Evolutionary conservation across 2,329 filamentous ascomycete genomes (phyloP).

Genomic region (Fusarium gaditjirri): DNA sequence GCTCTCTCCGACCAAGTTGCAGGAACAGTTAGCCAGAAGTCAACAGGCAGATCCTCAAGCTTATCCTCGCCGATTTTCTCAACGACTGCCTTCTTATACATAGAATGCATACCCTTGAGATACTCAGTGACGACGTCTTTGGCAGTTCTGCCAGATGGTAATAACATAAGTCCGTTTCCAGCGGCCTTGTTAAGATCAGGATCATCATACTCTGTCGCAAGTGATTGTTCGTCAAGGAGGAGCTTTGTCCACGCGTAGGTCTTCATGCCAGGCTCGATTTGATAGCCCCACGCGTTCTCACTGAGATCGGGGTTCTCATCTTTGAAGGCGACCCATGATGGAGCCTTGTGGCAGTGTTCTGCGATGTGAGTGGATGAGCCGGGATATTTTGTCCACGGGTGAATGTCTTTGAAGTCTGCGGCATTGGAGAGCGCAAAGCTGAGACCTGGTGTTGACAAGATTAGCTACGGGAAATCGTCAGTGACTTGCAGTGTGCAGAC

Average conservation of each 20-base stretch:
- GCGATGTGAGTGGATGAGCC: not conserved
- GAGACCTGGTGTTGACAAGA: not conserved
- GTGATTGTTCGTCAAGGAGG: not conserved
- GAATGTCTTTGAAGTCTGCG: not conserved
- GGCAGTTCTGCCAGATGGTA: not conserved
- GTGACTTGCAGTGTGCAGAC: not conserved
- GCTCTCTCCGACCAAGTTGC: not conserved
- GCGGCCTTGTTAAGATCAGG: not conserved
- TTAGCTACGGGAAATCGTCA: rapidly evolving
- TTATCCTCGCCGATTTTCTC: not conserved
- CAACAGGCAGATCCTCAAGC: not conserved
- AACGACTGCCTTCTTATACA: not conserved
- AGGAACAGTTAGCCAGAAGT: not conserved
- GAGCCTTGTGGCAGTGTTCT: not conserved
- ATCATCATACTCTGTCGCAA: not conserved
- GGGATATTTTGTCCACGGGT: not conserved
- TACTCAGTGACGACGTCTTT: not conserved
- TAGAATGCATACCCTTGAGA: not conserved
- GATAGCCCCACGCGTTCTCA: not conserved
- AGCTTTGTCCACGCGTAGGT: not conserved
- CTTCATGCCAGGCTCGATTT: not conserved
- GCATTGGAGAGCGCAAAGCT: not conserved
- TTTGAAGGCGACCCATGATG: not conserved
- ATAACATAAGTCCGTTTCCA: not conserved
- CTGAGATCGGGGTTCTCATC: not conserved